A percentile compares a stretch with the other conserved stretches of the same genome.
Evolutionary conservation across 768 basidiomycete species (phyloP).

Genomic region (Calocera viscosa): DNA sequence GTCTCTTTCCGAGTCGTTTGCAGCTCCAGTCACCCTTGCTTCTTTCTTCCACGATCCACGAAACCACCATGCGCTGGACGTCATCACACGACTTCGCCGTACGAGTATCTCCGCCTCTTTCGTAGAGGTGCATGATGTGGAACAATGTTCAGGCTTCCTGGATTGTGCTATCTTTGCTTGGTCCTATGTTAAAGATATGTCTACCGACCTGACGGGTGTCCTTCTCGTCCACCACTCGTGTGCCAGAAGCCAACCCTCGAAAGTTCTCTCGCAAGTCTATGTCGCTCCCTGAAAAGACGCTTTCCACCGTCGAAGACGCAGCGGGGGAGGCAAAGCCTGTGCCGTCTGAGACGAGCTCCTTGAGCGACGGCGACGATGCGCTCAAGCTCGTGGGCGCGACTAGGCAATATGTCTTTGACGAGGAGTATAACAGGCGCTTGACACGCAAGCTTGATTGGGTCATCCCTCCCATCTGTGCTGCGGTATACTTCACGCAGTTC

Average conservation of each 20-base stretch:
- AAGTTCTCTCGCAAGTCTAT: neutral
- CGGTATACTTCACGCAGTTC: slow-evolving; percentile 58
- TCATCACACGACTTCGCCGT: neutral
- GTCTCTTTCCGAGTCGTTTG: too few species aligned
- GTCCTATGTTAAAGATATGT: neutral
- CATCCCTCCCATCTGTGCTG: slow-evolving; percentile 46
- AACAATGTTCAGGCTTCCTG: neutral
- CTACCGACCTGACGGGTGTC: neutral
- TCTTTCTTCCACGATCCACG: too few species aligned
- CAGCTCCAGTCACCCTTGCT: too few species aligned
- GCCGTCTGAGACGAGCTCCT: slow-evolving; percentile 10
- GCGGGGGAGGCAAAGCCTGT: neutral
- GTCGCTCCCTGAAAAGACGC: neutral
- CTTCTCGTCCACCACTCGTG: neutral
- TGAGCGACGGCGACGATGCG: slow-evolving; percentile 44
- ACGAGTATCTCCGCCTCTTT: neutral
- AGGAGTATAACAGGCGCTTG: slow-evolving; percentile 46
- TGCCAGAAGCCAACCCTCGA: neutral
- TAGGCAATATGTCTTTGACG: slow-evolving; percentile 40
- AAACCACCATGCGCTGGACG: neutral
- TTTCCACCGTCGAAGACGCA: neutral
- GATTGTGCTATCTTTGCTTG: neutral
- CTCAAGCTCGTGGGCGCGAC: slow-evolving; percentile 46
- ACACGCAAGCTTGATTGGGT: slow-evolving; percentile 47
- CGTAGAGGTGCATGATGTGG: neutral